These are phyloP conservation scores for Nakazawaea ernobii DNA, from an alignment of 805 yeast genomes.

Conservation along the genomic window DNA sequence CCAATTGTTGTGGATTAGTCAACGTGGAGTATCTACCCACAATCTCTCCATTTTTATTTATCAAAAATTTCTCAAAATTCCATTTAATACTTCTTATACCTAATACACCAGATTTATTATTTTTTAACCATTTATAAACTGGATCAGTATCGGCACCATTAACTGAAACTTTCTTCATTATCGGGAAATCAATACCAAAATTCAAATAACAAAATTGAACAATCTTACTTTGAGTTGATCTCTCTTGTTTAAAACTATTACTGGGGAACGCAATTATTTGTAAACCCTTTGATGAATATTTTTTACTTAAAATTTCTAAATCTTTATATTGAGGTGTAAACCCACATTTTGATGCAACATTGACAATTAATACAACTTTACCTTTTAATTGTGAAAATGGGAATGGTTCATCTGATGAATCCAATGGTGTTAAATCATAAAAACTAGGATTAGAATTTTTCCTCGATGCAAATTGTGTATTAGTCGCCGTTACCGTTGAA, in stretches of 20 bases:
- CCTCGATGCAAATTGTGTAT: neutral
- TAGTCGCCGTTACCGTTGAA: too few species aligned
- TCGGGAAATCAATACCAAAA: constrained; percentile 83
- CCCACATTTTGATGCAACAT: constrained; percentile 19
- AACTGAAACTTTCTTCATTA: constrained; percentile 73
- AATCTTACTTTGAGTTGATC: constrained; percentile 53
- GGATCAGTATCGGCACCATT: constrained; percentile 72
- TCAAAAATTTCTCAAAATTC: constrained; percentile 75
- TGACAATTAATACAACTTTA: constrained; percentile 64
- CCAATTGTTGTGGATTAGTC: constrained; percentile 37
- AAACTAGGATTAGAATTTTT: constrained; percentile 41
- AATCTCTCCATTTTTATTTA: constrained; percentile 53
- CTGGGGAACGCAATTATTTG: constrained; percentile 74
- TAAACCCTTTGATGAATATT: constrained; percentile 49
- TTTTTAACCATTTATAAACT: constrained; percentile 66
- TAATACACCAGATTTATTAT: constrained; percentile 42
- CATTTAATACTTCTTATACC: constrained; percentile 62
- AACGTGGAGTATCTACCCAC: constrained; percentile 42
- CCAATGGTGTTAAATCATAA: constrained; percentile 63
- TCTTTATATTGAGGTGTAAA: constrained; percentile 61
- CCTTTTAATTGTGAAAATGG: constrained; percentile 61
- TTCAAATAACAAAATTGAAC: constrained; percentile 59
- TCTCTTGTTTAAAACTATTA: constrained; percentile 69
- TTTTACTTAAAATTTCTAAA: constrained; percentile 51
- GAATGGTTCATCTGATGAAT: constrained; percentile 52